Conservation (phyloP, 176 grass and related monocot genomes). For the Thalia dealbata region DNA sequence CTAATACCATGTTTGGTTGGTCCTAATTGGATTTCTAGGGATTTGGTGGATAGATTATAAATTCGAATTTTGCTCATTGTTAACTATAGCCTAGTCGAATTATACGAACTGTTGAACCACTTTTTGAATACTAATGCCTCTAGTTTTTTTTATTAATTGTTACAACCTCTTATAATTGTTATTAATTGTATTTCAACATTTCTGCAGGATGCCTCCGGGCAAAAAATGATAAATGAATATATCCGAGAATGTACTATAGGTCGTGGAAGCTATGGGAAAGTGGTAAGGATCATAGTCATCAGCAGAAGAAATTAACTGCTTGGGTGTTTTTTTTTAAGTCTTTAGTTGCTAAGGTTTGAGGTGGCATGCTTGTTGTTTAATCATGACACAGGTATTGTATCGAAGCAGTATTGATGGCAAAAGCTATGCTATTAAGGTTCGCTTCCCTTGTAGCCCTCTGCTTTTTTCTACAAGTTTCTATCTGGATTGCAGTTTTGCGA, state of each 20-base stretch:
- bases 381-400: constrained; percentile 8
- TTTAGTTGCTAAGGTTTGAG: neutral
- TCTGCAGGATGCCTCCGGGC: constrained; percentile 9
- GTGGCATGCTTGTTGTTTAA: neutral
- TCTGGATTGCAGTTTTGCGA: neutral
- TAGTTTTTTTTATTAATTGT: too few species aligned
- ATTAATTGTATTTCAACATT: neutral
- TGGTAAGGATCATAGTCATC: constrained; percentile 1
- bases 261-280: constrained; percentile 22
- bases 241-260: constrained; percentile 8
- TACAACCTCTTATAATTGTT: neutral
- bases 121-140: neutral
- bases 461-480: neutral
- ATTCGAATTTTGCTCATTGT: neutral
- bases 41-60: neutral
- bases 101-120: neutral
- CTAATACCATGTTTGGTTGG: neutral
- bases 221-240: constrained; percentile 23
- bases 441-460: neutral
- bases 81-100: neutral
- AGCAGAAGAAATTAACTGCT: neutral
- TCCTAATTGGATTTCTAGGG: neutral
- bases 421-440: constrained; percentile 16
- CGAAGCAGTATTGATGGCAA: constrained; percentile 6
- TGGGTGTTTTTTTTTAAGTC: neutral